Evolutionary conservation across 345 rosid genomes (phyloP), one percentile per base, ranked within the genome.

Genomic region (Rhodamnia argentea): DNA sequence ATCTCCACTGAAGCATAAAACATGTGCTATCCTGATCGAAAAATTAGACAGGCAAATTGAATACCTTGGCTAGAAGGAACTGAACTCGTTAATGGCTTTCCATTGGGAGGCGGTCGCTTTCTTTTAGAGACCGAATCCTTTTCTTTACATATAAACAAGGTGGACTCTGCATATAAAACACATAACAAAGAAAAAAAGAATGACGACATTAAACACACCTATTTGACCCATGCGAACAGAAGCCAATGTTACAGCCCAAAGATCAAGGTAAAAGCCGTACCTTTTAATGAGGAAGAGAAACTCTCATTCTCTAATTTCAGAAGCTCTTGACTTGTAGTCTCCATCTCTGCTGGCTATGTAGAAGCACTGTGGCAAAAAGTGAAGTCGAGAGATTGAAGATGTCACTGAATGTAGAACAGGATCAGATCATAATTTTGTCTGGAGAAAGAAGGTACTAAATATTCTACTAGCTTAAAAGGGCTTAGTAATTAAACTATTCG

Each of bases 61-160:
- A 37, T 89, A 93, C 95, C 92, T 89, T 93, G 95, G 90, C 97
- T 96, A 90, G 78, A 89, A 50, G 94, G 91, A 91, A 92, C 85
- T 14, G 90, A 87, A 87, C 78, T 82, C 62, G 90, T 88, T 27
- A 50, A 24, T 14, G 94, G 96, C 86, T 89, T 93, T 47, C 85
- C 87, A 70, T 82, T 60, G 6, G 86, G 83, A 18, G 70, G 86
- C 20, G 87, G 83, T 51, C 86, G 87, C 87, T 82, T 85, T 42
- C 60, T 6, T 58, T 85, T 78, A 86, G 90, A 54, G 2, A 14
- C 37, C 1, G 88, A 87, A 24, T 78, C 86, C 82, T 90, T 90
- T 24, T 86, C 82, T 53, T 86, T 82, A 82, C 90, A 74, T 2
- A 94, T 75, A 57, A 90, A 89, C 89, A 94, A 89, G 1, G 90